phyloP scores from a whole-genome alignment of 805 yeast species.

The Teunomyces pallodes region DNA sequence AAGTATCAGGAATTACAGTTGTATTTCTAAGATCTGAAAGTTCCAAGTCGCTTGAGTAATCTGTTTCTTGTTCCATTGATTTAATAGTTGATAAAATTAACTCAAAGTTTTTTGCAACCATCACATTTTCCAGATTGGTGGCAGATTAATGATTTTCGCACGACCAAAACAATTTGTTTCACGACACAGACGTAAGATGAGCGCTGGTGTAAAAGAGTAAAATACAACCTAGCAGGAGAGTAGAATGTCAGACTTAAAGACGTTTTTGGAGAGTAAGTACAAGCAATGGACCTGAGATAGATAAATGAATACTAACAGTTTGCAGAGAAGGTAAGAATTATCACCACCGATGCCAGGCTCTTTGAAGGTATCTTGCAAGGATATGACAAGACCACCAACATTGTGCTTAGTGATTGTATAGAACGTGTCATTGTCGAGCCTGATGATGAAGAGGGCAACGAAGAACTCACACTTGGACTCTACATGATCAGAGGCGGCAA shows the following conservation, averaged over 20 bases:
- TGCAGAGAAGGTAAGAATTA: constrained; percentile 49
- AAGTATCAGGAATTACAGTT: not conserved
- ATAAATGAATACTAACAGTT: constrained; percentile 16
- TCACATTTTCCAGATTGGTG: not conserved
- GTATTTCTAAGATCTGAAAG: not conserved
- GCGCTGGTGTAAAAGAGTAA: not conserved
- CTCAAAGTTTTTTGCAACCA: not conserved
- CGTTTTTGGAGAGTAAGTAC: constrained; percentile 13
- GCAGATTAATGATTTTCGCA: not conserved
- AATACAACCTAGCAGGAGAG: not conserved
- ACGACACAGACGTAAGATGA: not conserved
- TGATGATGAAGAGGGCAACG: constrained; percentile 35
- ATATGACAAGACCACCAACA: constrained; percentile 62
- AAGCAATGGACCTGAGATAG: not conserved
- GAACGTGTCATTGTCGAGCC: constrained; percentile 49
- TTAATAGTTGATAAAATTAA: not conserved
- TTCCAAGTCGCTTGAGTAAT: constrained; percentile 21
- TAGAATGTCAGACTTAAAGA: constrained; percentile 13
- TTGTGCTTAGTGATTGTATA: constrained; percentile 49
- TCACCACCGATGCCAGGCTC: constrained; percentile 57
- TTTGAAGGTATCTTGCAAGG: constrained; percentile 50
- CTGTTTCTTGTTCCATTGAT: constrained; percentile 14
- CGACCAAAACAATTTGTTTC: not conserved
- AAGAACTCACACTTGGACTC: constrained; percentile 45
- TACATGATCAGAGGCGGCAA: constrained; percentile 58